Percentiles rank a stretch among this genome's conserved stretches.
Conservation (phyloP, 140 eudicot genomes). For the Anethum foeniculum region DNA sequence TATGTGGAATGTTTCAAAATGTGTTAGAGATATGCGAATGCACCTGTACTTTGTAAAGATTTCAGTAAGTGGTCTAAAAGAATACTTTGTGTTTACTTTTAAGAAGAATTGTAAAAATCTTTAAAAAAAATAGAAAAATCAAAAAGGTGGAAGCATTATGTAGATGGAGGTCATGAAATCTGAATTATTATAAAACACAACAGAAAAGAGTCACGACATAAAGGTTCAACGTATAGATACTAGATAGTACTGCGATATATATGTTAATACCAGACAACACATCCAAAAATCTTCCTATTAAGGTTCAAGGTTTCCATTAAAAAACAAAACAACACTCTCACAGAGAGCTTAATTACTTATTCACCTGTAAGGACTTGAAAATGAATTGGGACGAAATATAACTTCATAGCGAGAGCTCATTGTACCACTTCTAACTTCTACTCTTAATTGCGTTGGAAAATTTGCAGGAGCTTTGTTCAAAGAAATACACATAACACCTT, state of each 20-base stretch:
- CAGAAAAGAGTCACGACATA: neutral
- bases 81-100: neutral
- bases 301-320: neutral
- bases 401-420: conserved; percentile 74
- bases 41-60: neutral
- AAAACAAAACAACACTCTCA: neutral
- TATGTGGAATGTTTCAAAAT: no score
- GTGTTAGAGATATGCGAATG: neutral
- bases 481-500: conserved; percentile 69
- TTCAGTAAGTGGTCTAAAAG: neutral
- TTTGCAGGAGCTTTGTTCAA: conserved; percentile 43
- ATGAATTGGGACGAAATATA: conserved; percentile 70
- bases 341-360: neutral
- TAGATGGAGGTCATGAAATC: neutral
- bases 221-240: neutral
- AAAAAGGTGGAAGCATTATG: neutral
- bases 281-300: neutral
- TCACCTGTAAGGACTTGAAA: conserved; percentile 92
- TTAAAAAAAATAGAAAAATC: neutral
- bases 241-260: neutral
- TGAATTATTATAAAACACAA: neutral
- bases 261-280: neutral
- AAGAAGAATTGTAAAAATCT: neutral
- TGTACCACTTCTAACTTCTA: conserved; percentile 80
- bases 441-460: conserved; percentile 34